These are phyloP conservation scores for Noccaea caerulescens DNA, from an alignment of 345 rosid genomes.

Conservation along the genomic window DNA sequence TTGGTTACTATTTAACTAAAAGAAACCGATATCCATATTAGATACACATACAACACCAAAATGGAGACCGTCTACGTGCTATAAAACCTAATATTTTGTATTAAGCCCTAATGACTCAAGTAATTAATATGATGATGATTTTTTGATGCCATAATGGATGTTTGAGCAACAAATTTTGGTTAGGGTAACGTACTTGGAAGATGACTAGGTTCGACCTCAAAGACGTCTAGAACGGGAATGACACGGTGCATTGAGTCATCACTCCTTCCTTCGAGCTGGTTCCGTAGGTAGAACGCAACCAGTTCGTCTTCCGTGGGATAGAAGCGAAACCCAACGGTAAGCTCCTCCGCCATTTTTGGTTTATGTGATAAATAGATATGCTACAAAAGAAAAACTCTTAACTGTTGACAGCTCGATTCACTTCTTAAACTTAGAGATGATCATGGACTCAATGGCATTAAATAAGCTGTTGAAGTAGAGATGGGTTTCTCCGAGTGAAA, in stretches of 20 bases:
- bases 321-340: constrained; percentile 67
- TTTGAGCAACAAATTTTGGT: background rate
- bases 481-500: constrained; percentile 61
- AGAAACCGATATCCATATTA: background rate
- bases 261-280: constrained; percentile 61
- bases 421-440: background rate
- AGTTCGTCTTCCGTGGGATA: constrained; percentile 96
- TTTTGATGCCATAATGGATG: background rate
- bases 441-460: constrained; percentile 25
- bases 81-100: constrained; percentile 1
- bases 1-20: background rate
- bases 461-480: constrained; percentile 33
- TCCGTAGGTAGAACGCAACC: constrained; percentile 70
- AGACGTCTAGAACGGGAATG: constrained; percentile 67
- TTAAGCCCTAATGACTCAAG: background rate
- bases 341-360: constrained; percentile 45
- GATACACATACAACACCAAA: constrained; percentile 11
- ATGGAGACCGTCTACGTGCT: constrained; percentile 16
- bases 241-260: constrained; percentile 57
- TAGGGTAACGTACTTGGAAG: constrained; percentile 64
- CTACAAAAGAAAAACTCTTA: background rate
- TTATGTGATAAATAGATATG: background rate
- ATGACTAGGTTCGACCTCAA: constrained; percentile 64
- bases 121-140: background rate
- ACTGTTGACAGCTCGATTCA: background rate